Base-by-base conservation (phyloP, 495 filamentous ascomycete genomes). In the Geoglossum glabrum region DNA sequence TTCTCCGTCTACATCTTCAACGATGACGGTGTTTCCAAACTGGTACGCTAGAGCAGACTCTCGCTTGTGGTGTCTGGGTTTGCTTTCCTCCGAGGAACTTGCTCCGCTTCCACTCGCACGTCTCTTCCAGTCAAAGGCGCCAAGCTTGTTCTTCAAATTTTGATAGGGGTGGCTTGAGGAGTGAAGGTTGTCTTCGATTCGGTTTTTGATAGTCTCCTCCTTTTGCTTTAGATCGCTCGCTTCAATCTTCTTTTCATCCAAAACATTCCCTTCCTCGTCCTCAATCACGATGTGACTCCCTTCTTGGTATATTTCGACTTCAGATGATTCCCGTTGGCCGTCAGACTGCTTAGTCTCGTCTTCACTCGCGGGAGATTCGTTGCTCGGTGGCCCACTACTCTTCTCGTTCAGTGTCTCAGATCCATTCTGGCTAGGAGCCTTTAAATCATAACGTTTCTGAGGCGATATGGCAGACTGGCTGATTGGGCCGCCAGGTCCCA, bases 1-100 rank as follows among this genome's bases (percentile, higher is more conserved):
- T 65, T 99, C 93, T 30, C 93, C 93, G 66, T 95, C 85, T 67
- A 90, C 89, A 63, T 99, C 90, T 69, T 99, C 93, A 17, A 99
- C 88, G 64, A 99, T 96, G 62, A 99, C 90, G 67, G 89, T 95
- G 62, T 87, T 92, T 47, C 90, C 93, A 63, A 90, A 96, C 62
- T 95, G 88, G 64, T 95, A 99, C 3, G 93, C 93, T 64, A 86
- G 78, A 11, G 93, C 93, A 5, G 92, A 82, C 28, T 72, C 76
- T 25, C 77, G 72, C 49, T 68, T 67, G 17, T 69, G 69, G 40
- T 62, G 61, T 26, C 63, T 67, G 9, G 60, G 62, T 57, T 61
- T 49, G 8, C 52, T 51, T 36, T 63, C 63, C 63, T 64, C 6
- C 66, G 55, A 23, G 64, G 56, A 6, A 52, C 49, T 19, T 45